These are phyloP conservation scores for barley (Hordeum vulgare) DNA, from an alignment of 176 grass and related monocot genomes.

Conservation along the genomic window MorexV3_pseudomolecules_assembly NC_058522.1:447356433-447356932, in stretches of 20 bases:
- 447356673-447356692: neutral
- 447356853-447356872: neutral
- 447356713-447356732: too few species aligned
- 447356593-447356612: neutral
- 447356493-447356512: neutral
- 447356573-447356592: neutral
- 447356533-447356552: neutral
- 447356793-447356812: neutral
- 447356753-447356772: neutral
- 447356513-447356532: neutral
- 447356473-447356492: neutral
- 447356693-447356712: neutral
- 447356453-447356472: neutral
- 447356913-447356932: conserved; percentile 11
- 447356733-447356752: neutral
- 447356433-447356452: neutral
- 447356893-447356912: conserved; percentile 14
- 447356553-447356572: neutral
- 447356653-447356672: too few species aligned
- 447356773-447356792: neutral
- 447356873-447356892: conserved; percentile 26
- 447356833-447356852: conserved; percentile 9
- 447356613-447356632: neutral
- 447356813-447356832: neutral
- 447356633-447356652: neutral